Percentiles rank a stretch among this genome's conserved stretches.
phyloP scores from a whole-genome alignment of 371 early-diverging fungal species.

The Entomophthora muscae region DNA sequence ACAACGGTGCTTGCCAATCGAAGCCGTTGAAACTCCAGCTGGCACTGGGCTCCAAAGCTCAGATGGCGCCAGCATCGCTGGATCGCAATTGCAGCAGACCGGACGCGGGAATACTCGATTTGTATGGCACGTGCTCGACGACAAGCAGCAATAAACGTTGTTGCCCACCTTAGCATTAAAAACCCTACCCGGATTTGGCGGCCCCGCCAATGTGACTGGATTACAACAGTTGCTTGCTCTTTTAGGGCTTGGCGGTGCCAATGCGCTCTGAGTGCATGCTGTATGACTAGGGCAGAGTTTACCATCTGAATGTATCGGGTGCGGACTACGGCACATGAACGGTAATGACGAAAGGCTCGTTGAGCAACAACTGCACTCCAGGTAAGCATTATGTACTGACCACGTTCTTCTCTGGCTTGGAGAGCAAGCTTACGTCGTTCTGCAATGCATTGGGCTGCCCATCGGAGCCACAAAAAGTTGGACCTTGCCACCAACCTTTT shows the following conservation, averaged over 20 bases:
- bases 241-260: conserved; percentile 10
- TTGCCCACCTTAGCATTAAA: background rate
- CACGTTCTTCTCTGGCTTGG: background rate
- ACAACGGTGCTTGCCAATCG: background rate
- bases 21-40: background rate
- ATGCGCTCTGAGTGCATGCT: conserved; percentile 12
- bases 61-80: background rate
- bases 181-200: background rate
- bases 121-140: conserved; percentile 4
- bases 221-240: background rate
- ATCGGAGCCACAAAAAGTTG: background rate
- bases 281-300: conserved; percentile 11
- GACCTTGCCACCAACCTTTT: no score
- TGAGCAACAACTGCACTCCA: background rate
- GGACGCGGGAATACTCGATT: background rate
- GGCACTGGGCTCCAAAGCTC: background rate
- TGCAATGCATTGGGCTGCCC: background rate
- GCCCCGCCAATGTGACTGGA: background rate
- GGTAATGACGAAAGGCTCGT: background rate
- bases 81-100: background rate
- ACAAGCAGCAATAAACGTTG: background rate
- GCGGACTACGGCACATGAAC: conserved; percentile 1
- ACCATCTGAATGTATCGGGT: conserved; percentile 10
- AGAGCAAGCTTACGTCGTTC: background rate
- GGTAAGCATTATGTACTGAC: background rate